Evolutionary conservation across 2,329 filamentous ascomycete genomes (phyloP), one percentile per base, ranked within the genome.

Genomic region (Cladobotryum protrusum): DNA sequence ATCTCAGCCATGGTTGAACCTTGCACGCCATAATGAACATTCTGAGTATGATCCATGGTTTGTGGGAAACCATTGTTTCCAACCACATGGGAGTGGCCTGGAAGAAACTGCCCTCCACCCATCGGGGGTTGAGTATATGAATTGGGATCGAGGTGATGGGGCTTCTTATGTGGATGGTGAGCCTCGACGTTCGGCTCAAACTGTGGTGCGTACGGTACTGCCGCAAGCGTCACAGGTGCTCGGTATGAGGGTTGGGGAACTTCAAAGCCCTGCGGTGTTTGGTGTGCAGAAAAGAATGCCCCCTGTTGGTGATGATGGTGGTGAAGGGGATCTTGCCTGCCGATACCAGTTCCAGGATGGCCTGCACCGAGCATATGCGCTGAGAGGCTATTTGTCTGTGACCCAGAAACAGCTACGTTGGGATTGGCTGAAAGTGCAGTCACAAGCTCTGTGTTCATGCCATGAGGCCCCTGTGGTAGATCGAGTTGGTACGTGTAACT

Each of bases 41-140:
- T n/a, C 13, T 37, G 14, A 17, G 11, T 9, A 35, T 39, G 40
- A n/a, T 14, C 13, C 12, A 43, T 19, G 5, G 43, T n/a, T 15
- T 47, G 49, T 5, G 15, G n/a, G 5, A 35, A 17, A 3, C 46
- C 15, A 15, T 35, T 35, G 45, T 42, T 8, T 8, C n/a, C 15
- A 14, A 11, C 19, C 1, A 43, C 32, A 18, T 46, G 50, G 7
- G 15, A 43, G 24, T 37, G 40, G 20, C 8, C 15, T 8, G 47
- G 47, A 13, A 24, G 6, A 18, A 29, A 29, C 12, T 24, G 17
- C 37, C 50, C 50, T 42, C 50, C 46, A 24, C 42, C 46, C 50
- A 52, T 49, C 20, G 32, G 29, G 11, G 14, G 6, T 5, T 32
- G 33, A 12, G 9, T 15, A 5, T 39, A 39, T 19, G 44, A 39